Conservation (phyloP, 495 filamentous ascomycete genomes). For the Aspergillus olivimuriae region DNA sequence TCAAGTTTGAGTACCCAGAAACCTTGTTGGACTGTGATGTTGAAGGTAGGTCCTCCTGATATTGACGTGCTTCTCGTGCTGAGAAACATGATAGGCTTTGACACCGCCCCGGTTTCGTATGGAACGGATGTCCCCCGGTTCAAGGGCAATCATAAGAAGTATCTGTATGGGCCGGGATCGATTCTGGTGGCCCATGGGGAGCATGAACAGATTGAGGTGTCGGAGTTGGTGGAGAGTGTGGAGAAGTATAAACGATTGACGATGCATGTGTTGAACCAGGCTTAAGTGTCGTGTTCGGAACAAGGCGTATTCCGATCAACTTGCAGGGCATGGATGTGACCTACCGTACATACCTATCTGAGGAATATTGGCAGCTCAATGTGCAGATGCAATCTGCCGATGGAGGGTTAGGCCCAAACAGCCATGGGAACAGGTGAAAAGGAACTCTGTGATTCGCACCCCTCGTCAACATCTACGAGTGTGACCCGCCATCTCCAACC, state of each 20-base stretch:
- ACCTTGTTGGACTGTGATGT: slow-evolving; percentile 53
- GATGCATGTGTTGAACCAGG: background rate
- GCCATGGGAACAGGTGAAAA: too few species aligned
- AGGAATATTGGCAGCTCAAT: too few species aligned
- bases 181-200: slow-evolving; percentile 76
- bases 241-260: slow-evolving; percentile 48
- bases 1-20: slow-evolving; percentile 16
- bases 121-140: slow-evolving; percentile 67
- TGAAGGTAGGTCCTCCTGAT: slow-evolving; percentile 2
- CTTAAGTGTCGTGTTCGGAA: too few species aligned
- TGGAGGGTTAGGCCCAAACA: too few species aligned
- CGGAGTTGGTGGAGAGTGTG: slow-evolving; percentile 58
- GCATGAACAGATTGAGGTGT: slow-evolving; percentile 62
- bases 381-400: background rate
- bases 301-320: too few species aligned
- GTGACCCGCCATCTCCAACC: too few species aligned
- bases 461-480: too few species aligned
- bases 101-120: slow-evolving; percentile 62
- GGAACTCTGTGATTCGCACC: too few species aligned
- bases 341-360: too few species aligned
- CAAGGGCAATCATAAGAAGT: slow-evolving; percentile 52
- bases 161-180: slow-evolving; percentile 72
- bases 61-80: too few species aligned
- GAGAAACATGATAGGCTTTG: too few species aligned
- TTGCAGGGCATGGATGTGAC: too few species aligned